Base-by-base conservation (phyloP, 441 rosid species). In the Iberis amara region DNA sequence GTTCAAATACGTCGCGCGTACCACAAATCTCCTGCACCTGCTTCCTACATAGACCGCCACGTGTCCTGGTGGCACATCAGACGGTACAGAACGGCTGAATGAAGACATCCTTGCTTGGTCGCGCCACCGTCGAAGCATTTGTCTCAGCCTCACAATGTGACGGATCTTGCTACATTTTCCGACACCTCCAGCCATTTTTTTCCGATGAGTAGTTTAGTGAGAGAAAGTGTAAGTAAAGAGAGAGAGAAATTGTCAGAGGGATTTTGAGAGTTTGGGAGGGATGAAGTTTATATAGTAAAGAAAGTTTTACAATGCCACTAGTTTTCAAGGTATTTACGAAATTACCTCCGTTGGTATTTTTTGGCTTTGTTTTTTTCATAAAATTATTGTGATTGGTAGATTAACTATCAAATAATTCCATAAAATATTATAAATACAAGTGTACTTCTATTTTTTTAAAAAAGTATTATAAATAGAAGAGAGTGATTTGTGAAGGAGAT, bases 51-150 rank as follows among this genome's bases (percentile, higher is more conserved):
- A 77, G 35, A 91, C 73, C 6, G 94, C 98, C 64, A 91, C 95
- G 76, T 91, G 87, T 23, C 98, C 98, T 14, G 87, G 63, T 0
- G 98, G 98, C 3, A 91, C 95, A 61, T 88, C 98, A 0, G 89
- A 72, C 11, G 92, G 94, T 2, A 74, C 74, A 61, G 2, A 39
- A 0, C 47, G 65, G 40, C 27, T 40, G 40, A 27, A 46, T 14
- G 65, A 47, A 39, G 65, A 72, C 66, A 55, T 57, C 12, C 87
- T 58, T 7, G 96, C 95, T 72, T 88, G 80, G 74, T 70, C 79
- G 3, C 98, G 72, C 98, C 95, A 91, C 39, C 87, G 77, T 41
- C 76, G 74, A 4, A 88, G 76, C 83, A 91, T 57, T 57, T 85
- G 98, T 0, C 83, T 76, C 18, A 91, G 89, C 68, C 83, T 61